phyloP scores from a whole-genome alignment of 2,329 filamentous ascomycete genomes.

The Hypoxylon sp. region DNA sequence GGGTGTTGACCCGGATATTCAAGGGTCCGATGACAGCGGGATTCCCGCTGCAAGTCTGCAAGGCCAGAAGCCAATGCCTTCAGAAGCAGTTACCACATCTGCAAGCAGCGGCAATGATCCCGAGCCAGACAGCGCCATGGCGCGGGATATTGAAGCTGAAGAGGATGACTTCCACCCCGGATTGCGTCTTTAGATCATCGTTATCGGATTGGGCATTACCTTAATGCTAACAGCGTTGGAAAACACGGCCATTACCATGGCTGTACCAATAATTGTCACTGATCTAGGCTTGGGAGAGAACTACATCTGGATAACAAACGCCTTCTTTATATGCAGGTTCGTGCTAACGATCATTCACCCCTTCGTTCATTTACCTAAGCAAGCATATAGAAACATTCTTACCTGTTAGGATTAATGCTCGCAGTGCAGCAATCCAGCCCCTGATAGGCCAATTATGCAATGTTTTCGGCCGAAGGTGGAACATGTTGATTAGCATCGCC shows the following conservation, averaged over 20 bases:
- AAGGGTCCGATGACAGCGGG: background rate
- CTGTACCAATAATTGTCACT: conserved; percentile 25
- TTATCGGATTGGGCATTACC: conserved; percentile 45
- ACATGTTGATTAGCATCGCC: conserved; percentile 58
- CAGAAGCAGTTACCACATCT: background rate
- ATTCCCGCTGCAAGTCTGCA: background rate
- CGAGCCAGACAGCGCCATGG: background rate
- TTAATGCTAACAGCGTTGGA: conserved; percentile 36
- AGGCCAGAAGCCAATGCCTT: background rate
- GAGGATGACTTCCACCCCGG: conserved; percentile 7
- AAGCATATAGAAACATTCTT: background rate
- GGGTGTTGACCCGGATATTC: background rate
- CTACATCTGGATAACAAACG: conserved; percentile 41
- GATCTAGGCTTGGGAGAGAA: conserved; percentile 18
- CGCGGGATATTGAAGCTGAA: background rate
- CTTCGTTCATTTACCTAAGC: no score
- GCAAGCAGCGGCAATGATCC: background rate
- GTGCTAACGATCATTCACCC: no score
- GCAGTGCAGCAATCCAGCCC: conserved; percentile 28
- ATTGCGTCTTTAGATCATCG: conserved; percentile 47
- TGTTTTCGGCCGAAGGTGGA: conserved; percentile 61
- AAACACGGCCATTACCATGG: conserved; percentile 25
- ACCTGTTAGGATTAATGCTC: background rate
- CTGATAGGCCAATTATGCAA: conserved; percentile 61
- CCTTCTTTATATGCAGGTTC: conserved; percentile 35